phyloP scores from a whole-genome alignment of 768 basidiomycete species.

The Suillus placidus region DNA sequence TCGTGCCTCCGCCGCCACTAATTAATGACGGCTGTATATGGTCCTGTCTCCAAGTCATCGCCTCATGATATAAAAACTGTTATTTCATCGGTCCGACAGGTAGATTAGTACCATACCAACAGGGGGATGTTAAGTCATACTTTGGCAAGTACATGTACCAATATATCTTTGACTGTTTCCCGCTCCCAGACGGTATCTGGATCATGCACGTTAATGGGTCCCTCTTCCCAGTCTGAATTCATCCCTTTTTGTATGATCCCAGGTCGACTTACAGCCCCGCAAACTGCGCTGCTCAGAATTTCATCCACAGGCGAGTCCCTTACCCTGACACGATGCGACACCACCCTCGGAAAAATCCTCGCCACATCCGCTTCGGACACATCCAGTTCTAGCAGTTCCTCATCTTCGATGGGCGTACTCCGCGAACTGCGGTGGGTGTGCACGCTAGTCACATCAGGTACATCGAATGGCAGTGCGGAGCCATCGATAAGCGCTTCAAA shows the following conservation, averaged over 20 bases:
- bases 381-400: slow-evolving; percentile 45
- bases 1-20: not conserved
- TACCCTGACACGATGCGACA: slow-evolving; percentile 75
- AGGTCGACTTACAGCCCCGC: slow-evolving; percentile 46
- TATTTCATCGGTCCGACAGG: not conserved
- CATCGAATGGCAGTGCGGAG: slow-evolving; percentile 11
- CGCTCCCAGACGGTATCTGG: slow-evolving; percentile 37
- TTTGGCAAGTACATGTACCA: slow-evolving; percentile 58
- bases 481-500: slow-evolving; percentile 23
- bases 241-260: slow-evolving; percentile 17
- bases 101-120: slow-evolving; percentile 6
- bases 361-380: slow-evolving; percentile 78
- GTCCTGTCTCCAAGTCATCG: not conserved
- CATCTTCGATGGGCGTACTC: slow-evolving; percentile 15
- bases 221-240: slow-evolving; percentile 12
- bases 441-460: slow-evolving; percentile 17
- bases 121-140: slow-evolving; percentile 36
- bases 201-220: not conserved
- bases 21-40: not conserved
- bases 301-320: slow-evolving; percentile 73
- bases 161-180: slow-evolving; percentile 65
- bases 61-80: not conserved
- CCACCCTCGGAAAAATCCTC: slow-evolving; percentile 68
- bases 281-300: slow-evolving; percentile 62
- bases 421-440: slow-evolving; percentile 8